Base-by-base conservation (phyloP, 371 early-diverging fungal species). In the Rhizopus delemar region DNA sequence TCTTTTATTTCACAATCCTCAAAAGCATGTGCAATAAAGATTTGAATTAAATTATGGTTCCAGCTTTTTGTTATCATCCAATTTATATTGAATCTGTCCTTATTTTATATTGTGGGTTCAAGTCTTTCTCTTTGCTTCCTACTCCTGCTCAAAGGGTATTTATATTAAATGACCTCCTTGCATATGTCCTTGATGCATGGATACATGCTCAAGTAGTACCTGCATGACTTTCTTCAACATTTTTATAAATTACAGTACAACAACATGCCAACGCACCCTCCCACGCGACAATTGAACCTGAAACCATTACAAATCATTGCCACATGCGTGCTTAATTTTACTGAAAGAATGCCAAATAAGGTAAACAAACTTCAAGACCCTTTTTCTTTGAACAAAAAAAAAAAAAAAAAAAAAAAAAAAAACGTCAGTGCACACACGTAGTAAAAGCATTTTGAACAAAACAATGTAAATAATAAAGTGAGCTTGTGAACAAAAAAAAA, bases 241-340 rank as follows among this genome's bases (percentile, higher is more conserved):
- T 22, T 22, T 22, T 22, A 22, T 22, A n/a, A 43, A n/a, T 11
- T 43, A 5, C 8, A 43, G 4, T 43, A 1, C 5, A 43, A 43
- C 15, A 43, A 11, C 43, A 43, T 15, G 43, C 5, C 43, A 6
- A n/a, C 39, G 12, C 1, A 39, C 39, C 8, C 12, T 9, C 13
- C 8, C 43, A 43, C 43, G 43, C 43, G 43, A 43, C 43, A 43
- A 22, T 43, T 43, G 43, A 15, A 43, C 36, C 11, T 36, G 36
- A 36, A 36, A 36, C 36, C 11, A 22, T 22, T 22, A 22, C 22
- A 22, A 22, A 22, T 36, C 11, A 36, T 11, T 13, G 13, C 43
- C n/a, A 15, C 5, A 43, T 5, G 5, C 4, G 15, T 43, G 5
- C 15, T 43, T 12, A 39, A 12, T 39, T 7, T 7, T 39, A 39